Base-by-base conservation (phyloP, 306 rosid species). In the Lablab purpureus region DNA sequence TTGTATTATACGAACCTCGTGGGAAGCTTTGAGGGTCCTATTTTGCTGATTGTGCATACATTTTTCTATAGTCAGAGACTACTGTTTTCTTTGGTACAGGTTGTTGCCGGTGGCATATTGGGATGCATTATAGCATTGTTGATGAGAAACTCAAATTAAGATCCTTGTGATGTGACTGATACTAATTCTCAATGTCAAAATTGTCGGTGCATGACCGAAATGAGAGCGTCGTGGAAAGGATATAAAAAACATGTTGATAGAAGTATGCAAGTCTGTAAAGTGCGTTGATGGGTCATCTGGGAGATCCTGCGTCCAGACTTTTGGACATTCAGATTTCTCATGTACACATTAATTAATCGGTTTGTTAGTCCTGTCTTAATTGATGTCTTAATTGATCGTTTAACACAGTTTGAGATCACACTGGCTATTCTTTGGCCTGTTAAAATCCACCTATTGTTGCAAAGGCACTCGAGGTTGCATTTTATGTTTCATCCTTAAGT, bases 71-170 rank as follows among this genome's bases (percentile, higher is more conserved):
- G 27, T 56, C 27, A 58, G 30, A 18, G 68, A 41, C 49, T 7
- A 6, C 40, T 58, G 23, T 84, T 59, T 17, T 68, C 32, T 69
- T 51, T 77, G 63, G 27, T 64, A 15, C 89, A 94, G 97, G 99
- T 92, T 84, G 70, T 71, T 84, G 94, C 94, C 15, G 99, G 99
- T 77, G 91, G 93, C 45, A 17, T 94, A 67, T 46, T 91, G 86
- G 99, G 99, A 73, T 89, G 92, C 85, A 8, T 91, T 71, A 71
- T 94, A 64, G 95, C 97, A 10, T 84, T 72, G 80, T 75, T 94
- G 27, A 84, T 83, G 86, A 81, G 84, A 67, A 84, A 37, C 55
- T 54, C 86, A 66, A 37, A 63, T 58, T 85, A 83, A 73, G 60
- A 70, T 80, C 51, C 51, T 27, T 55, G 60, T 36, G 11, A 56